Evolutionary conservation across 2,329 filamentous ascomycete species (phyloP), one percentile per base, ranked within the genome.

Genomic region (Cytospora paraplurivora): DNA sequence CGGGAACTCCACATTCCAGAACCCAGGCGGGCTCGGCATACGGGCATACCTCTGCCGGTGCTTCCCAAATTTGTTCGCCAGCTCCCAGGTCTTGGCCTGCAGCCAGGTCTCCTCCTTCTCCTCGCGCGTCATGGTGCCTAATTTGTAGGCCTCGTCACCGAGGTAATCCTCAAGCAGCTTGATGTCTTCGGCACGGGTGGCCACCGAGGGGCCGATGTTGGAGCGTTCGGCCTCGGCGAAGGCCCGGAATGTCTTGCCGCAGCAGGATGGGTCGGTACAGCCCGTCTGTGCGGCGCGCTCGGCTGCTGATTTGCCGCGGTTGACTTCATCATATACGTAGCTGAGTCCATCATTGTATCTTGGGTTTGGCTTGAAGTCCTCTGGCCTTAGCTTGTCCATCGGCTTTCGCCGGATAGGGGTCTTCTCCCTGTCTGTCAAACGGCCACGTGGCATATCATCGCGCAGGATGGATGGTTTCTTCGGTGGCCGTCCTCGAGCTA

Each of bases 1-100:
- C 1, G 94, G 93, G 73, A 99, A 96, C 69, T 96, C 94, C 1
- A 89, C 84, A 60, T 91, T 83, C 95, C 95, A 99, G 73, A 92
- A 98, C 0, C 93, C 93, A 1, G 92, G 92, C 13, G 95, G 93
- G 11, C 90, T 92, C 52, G 79, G 81, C 67, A 85, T 82, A 57
- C 92, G 84, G 65, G 88, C 85, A 74, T 89, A 93, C 34, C 87
- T 82, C 69, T 94, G 85, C 62, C 90, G 84, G 75, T 97, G 93
- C 72, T 83, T 92, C 7, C 93, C 93, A 73, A 86, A 87, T 66
- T 85, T 83, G 71, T 93, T 88, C 1, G 93, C 90, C 67, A 96
- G 78, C 56, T 88, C 81, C 71, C 86, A 85, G 0, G 87, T 88
- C 71, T 88, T 89, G 13, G 93, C 93, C 71, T 93, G 85, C n/a